Conservation (phyloP, 768 basidiomycete species). For the Hericium erinaceus region DNA sequence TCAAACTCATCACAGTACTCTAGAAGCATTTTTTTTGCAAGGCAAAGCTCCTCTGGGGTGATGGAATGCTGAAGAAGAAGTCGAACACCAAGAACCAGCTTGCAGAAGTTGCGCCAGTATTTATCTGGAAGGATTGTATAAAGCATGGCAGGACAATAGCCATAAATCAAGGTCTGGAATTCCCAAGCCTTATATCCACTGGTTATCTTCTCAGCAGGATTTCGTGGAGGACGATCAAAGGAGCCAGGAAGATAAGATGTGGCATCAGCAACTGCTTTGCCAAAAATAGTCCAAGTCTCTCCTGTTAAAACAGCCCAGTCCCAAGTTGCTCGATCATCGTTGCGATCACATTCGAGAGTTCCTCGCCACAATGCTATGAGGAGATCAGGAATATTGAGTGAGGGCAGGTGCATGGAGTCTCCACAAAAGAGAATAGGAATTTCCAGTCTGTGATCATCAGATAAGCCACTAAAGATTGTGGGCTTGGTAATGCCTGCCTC, state of each 20-base stretch:
- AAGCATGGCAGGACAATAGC: slow-evolving; percentile 7
- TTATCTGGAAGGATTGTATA: not conserved
- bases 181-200: slow-evolving; percentile 23
- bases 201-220: slow-evolving; percentile 30
- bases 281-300: slow-evolving; percentile 27
- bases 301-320: slow-evolving; percentile 22
- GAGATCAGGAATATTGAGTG: slow-evolving; percentile 29
- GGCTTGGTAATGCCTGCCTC: not conserved
- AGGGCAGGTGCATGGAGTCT: slow-evolving; percentile 31
- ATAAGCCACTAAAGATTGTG: not conserved
- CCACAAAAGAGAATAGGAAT: slow-evolving; percentile 17
- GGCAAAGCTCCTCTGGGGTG: slow-evolving; percentile 4
- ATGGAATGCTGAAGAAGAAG: slow-evolving; percentile 15
- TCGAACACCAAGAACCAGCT: no score
- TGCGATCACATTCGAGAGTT: slow-evolving; percentile 12
- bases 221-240: slow-evolving; percentile 32
- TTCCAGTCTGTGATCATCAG: not conserved
- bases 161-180: slow-evolving; percentile 15
- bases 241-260: slow-evolving; percentile 28
- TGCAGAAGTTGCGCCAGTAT: not conserved
- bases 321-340: slow-evolving; percentile 20
- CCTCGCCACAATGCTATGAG: slow-evolving; percentile 25
- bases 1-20: slow-evolving; percentile 27
- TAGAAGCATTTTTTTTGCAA: slow-evolving; percentile 17
- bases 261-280: slow-evolving; percentile 21